A percentile compares a stretch with the other conserved stretches of the same genome.
Evolutionary conservation across 257 asterid species (phyloP).

Genomic region (Leptodermis oblonga): DNA sequence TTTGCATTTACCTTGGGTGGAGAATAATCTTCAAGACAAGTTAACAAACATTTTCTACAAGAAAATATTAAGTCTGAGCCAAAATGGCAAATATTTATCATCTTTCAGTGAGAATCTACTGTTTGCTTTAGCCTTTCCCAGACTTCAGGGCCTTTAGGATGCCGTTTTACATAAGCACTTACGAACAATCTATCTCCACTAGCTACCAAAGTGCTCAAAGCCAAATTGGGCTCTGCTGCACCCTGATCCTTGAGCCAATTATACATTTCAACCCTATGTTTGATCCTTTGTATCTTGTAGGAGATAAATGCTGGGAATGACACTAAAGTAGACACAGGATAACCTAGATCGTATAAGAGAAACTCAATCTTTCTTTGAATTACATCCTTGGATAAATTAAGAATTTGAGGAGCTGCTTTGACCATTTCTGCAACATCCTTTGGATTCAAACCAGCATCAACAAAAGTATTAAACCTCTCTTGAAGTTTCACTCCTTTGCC

Average conservation of each 20-base stretch:
- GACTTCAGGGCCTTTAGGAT: constrained; percentile 49
- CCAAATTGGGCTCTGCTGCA: constrained; percentile 36
- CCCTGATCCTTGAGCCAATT: constrained; percentile 59
- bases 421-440: constrained; percentile 45
- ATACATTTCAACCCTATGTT: constrained; percentile 48
- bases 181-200: constrained; percentile 41
- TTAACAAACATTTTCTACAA: neutral
- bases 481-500: constrained; percentile 65
- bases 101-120: constrained; percentile 18
- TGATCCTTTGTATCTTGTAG: constrained; percentile 47
- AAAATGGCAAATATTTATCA: neutral
- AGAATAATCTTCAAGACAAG: neutral
- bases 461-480: constrained; percentile 61
- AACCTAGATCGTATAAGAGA: constrained; percentile 49
- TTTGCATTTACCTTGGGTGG: neutral
- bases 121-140: constrained; percentile 54
- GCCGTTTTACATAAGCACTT: constrained; percentile 44
- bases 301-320: constrained; percentile 39
- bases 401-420: constrained; percentile 46
- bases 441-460: constrained; percentile 42
- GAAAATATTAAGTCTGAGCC: neutral
- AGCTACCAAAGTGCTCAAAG: constrained; percentile 63
- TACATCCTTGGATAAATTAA: constrained; percentile 52
- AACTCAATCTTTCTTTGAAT: constrained; percentile 42
- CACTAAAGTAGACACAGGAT: constrained; percentile 38